phyloP scores from a whole-genome alignment of 805 yeast genomes.

The Huiozyma sinensis region DNA sequence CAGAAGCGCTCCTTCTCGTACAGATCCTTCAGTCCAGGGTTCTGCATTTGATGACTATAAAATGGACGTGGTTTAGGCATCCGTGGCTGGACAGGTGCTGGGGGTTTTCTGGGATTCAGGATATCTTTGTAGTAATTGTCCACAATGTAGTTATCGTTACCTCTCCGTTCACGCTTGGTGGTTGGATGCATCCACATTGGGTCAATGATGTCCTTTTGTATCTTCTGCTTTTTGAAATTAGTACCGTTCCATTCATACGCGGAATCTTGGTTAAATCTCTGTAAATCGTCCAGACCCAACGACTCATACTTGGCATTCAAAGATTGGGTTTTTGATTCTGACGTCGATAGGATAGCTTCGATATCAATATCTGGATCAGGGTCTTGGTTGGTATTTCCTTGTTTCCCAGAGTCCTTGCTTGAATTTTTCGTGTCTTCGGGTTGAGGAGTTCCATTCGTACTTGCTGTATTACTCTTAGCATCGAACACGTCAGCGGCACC shows the following conservation, averaged over 20 bases:
- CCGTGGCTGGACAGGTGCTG: slow-evolving; percentile 48
- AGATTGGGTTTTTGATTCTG: slow-evolving; percentile 54
- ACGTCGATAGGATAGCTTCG: slow-evolving; percentile 47
- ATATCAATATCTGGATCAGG: slow-evolving; percentile 41
- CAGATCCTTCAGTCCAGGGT: slow-evolving; percentile 59
- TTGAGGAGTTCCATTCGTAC: slow-evolving; percentile 19
- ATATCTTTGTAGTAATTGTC: slow-evolving; percentile 81
- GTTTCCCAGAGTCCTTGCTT: not conserved
- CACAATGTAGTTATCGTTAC: slow-evolving; percentile 61
- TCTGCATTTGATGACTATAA: slow-evolving; percentile 86
- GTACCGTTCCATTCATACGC: slow-evolving; percentile 87
- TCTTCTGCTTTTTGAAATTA: slow-evolving; percentile 58
- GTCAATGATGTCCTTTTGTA: slow-evolving; percentile 37
- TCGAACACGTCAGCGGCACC: slow-evolving; percentile 61
- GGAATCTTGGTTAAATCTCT: slow-evolving; percentile 60
- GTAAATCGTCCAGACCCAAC: slow-evolving; percentile 66
- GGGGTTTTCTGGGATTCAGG: slow-evolving; percentile 48
- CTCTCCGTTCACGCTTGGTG: slow-evolving; percentile 69
- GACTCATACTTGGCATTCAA: slow-evolving; percentile 53
- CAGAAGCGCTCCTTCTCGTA: slow-evolving; percentile 75
- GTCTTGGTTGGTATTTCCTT: slow-evolving; percentile 3
- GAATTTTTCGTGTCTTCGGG: slow-evolving; percentile 3
- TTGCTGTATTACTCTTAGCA: slow-evolving; percentile 9
- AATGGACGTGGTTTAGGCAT: slow-evolving; percentile 80
- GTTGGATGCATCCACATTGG: slow-evolving; percentile 68